Evolutionary conservation across 306 rosid species (phyloP), one percentile per base, ranked within the genome.

Genomic region (Oxytropis ochrocephala): DNA sequence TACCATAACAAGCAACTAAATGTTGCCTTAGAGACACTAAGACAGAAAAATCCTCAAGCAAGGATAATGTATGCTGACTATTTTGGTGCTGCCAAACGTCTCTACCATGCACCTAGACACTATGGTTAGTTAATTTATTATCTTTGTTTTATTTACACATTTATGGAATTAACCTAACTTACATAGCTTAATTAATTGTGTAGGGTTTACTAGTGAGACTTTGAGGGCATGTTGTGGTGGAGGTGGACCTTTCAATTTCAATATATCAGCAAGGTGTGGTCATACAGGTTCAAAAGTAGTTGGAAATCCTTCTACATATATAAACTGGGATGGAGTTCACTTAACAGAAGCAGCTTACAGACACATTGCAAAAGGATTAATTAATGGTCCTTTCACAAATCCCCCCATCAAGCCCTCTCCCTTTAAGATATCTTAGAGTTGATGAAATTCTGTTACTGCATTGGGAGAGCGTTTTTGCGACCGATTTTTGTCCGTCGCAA

Each of bases 161-260:
- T 36, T 36, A 3, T 7, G 7, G 5, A 44, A 0, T 36, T 39
- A 46, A 13, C 27, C 60, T 12, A 41, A 69, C 6, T 12, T 5
- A 5, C 5, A 8, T 32, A 11, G 4, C 29, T 64, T 67, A n/a
- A 64, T 64, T 67, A n/a, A 64, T 55, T 48, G 4, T 24, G 49
- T 42, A 89, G 88, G 90, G 24, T 84, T 86, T 48, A 35, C 8
- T 3, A 46, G 63, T 41, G 79, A 80, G 24, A 70, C 78, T 1
- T 32, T 80, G 11, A 78, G 42, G 57, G 84, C 82, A 0, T 87
- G 96, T 32, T 87, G 92, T 64, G 96, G 94, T 11, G 96, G 91
- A n/a, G 91, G 88, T 46, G 94, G 96, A 43, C 86, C 89, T 0
- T 87, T 47, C 81, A 90, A 90, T 69, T 85, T 81, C 63, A 90